Conservation (phyloP, 2,329 filamentous ascomycete species). For the Endoconidiophora polonica region DNA sequence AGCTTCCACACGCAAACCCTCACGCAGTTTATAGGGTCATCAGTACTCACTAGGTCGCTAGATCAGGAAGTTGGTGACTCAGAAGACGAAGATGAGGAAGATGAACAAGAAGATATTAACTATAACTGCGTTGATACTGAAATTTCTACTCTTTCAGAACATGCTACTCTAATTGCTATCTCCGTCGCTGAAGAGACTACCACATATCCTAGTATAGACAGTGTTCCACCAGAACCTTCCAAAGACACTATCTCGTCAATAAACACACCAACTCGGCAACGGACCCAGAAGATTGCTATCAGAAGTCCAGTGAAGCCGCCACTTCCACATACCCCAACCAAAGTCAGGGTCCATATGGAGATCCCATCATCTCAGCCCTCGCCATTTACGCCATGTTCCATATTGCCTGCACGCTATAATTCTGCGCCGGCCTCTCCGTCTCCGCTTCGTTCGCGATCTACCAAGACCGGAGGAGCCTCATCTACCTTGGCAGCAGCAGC, state of each 20-base stretch:
- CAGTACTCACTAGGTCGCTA: neutral
- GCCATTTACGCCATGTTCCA: constrained; percentile 23
- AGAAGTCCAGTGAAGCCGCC: neutral
- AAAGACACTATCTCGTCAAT: neutral
- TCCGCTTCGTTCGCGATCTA: constrained; percentile 23
- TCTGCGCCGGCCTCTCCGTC: constrained; percentile 23
- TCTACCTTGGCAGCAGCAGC: neutral
- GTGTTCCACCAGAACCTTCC: neutral
- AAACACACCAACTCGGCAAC: neutral
- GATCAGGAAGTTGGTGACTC: constrained; percentile 21
- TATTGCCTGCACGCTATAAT: constrained; percentile 21
- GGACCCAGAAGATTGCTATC: neutral
- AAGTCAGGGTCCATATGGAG: constrained; percentile 20
- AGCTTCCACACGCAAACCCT: constrained; percentile 27
- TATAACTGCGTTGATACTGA: neutral
- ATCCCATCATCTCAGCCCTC: constrained; percentile 28
- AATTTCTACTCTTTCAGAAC: neutral
- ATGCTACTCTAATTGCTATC: neutral
- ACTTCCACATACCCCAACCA: constrained; percentile 28
- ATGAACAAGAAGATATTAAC: neutral
- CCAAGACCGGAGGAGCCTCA: constrained; percentile 16
- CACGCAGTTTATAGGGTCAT: constrained; percentile 22
- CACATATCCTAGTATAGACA: neutral
- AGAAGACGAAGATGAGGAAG: constrained; percentile 21
- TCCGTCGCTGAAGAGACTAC: neutral